These are phyloP conservation scores for Apophysomyces trapeziformis DNA, from an alignment of 371 early-diverging fungal genomes.

Conservation along the genomic window DNA sequence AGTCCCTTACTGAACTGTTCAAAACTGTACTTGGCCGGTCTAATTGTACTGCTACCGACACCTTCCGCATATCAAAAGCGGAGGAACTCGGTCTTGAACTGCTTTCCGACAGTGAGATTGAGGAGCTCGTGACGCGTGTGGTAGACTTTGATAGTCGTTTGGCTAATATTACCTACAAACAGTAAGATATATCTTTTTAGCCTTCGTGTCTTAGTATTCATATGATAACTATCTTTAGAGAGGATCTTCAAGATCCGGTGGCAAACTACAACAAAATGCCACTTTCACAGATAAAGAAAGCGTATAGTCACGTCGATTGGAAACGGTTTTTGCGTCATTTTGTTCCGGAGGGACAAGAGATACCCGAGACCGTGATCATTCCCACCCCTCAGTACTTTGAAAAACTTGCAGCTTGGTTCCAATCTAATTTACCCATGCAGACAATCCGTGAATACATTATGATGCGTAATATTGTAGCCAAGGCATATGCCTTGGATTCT, in stretches of 20 bases:
- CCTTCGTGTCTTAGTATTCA: neutral
- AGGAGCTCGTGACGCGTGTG: slow-evolving; percentile 34
- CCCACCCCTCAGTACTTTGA: slow-evolving; percentile 21
- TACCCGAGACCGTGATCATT: slow-evolving; percentile 16
- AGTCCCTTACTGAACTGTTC: slow-evolving; percentile 32
- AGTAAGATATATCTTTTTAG: slow-evolving; percentile 10
- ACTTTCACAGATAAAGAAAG: slow-evolving; percentile 36
- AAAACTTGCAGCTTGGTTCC: slow-evolving; percentile 12
- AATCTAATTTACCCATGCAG: neutral
- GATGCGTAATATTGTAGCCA: slow-evolving; percentile 8
- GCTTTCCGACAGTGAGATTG: slow-evolving; percentile 23
- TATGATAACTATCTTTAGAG: slow-evolving; percentile 16
- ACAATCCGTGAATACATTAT: slow-evolving; percentile 19
- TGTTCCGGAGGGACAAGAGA: neutral
- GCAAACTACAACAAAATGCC: slow-evolving; percentile 55
- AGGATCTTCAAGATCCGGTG: slow-evolving; percentile 54
- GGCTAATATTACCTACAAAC: slow-evolving; percentile 38
- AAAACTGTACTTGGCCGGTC: slow-evolving; percentile 19
- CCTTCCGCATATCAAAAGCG: slow-evolving; percentile 9
- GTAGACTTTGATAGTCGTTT: slow-evolving; percentile 55
- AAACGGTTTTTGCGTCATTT: neutral
- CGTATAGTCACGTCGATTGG: slow-evolving; percentile 38
- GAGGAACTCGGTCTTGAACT: slow-evolving; percentile 7
- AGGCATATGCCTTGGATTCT: slow-evolving; percentile 16
- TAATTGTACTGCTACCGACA: neutral